Base-by-base conservation (phyloP, 495 filamentous ascomycete genomes). In the Tetracladium setigerum region DNA sequence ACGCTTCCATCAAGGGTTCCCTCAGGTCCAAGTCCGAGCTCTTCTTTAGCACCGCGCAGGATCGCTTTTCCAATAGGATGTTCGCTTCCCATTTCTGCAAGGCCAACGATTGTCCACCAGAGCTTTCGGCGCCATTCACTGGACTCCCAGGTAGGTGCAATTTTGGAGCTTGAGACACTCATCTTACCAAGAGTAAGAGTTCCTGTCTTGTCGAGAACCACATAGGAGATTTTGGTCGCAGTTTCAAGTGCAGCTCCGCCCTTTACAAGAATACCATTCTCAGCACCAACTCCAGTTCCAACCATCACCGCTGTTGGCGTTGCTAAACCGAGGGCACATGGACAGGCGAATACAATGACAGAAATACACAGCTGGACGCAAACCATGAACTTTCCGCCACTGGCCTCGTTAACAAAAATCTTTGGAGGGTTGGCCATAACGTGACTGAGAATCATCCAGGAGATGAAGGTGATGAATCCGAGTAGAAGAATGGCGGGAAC, bases 121-220 rank as follows among this genome's bases (percentile, higher is more conserved):
- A 96, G 70, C 35, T 77, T 77, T 44, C 74, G 77, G 38, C 79
- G 78, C 76, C 76, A 81, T 24, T 83, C 77, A 39, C 76, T 80
- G 32, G 72, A 69, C 24, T 76, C 67, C 89, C 89, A 97, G 0
- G 74, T 69, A 17, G 77, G 66, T 31, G 78, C 77, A 41, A 88
- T 70, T 32, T 77, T 78, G 15, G 72, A 67, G 47, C 83, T 78
- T 17, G 86, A 81, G 19, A 97, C 90, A 49, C 74, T 89, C 92
- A 99, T 97, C 62, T 86, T 89, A 0, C 92, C 92, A 46, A 89
- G 80, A 0, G 92, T 99, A 54, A 99, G 71, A 1, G 92, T 99
- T 22, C 92, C 92, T 4, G 92, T 99, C 73, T 99, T 99, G 68
- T 99, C 92, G n/a, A 97, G 81, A n/a, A 99, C 89, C 35, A 97